phyloP scores from a whole-genome alignment of 2,329 filamentous ascomycete genomes.

The Arthroderma sp. region DNA sequence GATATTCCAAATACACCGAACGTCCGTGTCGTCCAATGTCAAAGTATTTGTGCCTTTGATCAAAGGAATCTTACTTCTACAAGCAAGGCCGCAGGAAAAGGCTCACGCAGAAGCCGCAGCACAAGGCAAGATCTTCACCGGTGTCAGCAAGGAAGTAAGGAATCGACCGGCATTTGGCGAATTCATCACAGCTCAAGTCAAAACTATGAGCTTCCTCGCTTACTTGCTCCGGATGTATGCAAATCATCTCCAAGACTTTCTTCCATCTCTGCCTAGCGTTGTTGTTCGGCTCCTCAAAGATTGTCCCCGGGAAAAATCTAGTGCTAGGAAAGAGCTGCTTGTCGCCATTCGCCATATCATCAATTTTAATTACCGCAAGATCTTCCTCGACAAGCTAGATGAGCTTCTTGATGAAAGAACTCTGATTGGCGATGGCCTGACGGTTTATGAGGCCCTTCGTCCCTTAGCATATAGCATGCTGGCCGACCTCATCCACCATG shows the following conservation, averaged over 20 bases:
- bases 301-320: conserved; percentile 86
- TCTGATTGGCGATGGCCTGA: conserved; percentile 86
- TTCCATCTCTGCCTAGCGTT: conserved; percentile 72
- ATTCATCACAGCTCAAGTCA: conserved; percentile 94
- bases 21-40: conserved; percentile 68
- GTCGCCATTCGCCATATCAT: conserved; percentile 97
- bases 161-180: conserved; percentile 91
- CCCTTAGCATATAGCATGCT: conserved; percentile 97
- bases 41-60: conserved; percentile 87
- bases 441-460: conserved; percentile 91
- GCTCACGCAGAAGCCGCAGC: conserved; percentile 75
- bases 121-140: conserved; percentile 72
- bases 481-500: conserved; percentile 93
- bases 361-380: conserved; percentile 95
- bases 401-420: conserved; percentile 89
- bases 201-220: conserved; percentile 97
- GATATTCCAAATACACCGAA: conserved; percentile 85
- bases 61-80: conserved; percentile 73
- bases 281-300: conserved; percentile 86
- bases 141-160: conserved; percentile 84
- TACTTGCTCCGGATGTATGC: conserved; percentile 83
- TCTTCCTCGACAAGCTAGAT: conserved; percentile 88
- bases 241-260: conserved; percentile 73
- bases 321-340: conserved; percentile 82
- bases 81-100: conserved; percentile 85